Conservation (phyloP, 805 yeast species). For the Osmozyma mogii region DNA sequence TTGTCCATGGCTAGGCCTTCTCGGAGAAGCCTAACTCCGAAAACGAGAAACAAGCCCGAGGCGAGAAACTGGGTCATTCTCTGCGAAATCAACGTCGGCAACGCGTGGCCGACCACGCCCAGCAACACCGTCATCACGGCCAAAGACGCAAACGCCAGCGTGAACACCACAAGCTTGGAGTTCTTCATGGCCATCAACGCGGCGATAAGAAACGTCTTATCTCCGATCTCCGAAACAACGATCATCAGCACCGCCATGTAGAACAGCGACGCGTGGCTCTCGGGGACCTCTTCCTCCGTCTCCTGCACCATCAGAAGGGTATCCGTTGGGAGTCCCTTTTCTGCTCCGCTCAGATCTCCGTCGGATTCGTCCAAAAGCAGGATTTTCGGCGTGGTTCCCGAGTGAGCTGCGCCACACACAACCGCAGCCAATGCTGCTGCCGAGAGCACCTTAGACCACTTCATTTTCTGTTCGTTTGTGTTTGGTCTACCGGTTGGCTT, state of each 20-base stretch:
- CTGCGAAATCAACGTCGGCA: constrained; percentile 77
- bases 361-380: neutral
- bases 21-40: constrained; percentile 64
- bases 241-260: constrained; percentile 86
- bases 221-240: constrained; percentile 92
- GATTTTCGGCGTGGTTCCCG: neutral
- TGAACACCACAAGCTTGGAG: constrained; percentile 74
- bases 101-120: constrained; percentile 85
- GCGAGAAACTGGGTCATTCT: constrained; percentile 77
- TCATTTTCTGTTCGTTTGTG: neutral
- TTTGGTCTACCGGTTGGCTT: too few species aligned
- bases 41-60: constrained; percentile 68
- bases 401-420: neutral
- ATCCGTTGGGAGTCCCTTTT: too few species aligned
- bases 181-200: constrained; percentile 98
- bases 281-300: neutral
- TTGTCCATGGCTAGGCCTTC: constrained; percentile 83
- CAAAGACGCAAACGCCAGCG: constrained; percentile 79
- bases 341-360: neutral
- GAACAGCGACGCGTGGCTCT: constrained; percentile 25
- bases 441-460: neutral
- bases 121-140: constrained; percentile 87
- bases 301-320: neutral
- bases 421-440: neutral
- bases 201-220: constrained; percentile 92